phyloP scores from a whole-genome alignment of 495 filamentous ascomycete genomes.

The Terfezia claveryi region DNA sequence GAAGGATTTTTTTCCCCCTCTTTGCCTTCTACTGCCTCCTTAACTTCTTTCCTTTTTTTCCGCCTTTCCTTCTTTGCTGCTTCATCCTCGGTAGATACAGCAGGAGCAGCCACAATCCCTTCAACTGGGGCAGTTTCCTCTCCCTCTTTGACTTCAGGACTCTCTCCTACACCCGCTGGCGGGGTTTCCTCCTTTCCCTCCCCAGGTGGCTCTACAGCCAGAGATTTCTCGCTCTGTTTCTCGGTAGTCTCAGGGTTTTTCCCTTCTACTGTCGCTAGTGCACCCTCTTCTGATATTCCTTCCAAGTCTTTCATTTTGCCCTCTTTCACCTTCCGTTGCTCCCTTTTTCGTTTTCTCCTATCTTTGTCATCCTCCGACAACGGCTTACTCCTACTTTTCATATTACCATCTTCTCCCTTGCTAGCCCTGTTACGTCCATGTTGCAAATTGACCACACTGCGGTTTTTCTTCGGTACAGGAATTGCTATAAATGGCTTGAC shows the following conservation, averaged over 20 bases:
- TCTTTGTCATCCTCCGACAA: background rate
- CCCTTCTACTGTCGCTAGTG: background rate
- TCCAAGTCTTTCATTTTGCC: background rate
- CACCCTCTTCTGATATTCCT: background rate
- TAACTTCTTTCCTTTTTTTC: conserved; percentile 15
- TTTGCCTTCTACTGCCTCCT: conserved; percentile 6
- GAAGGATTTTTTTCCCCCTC: background rate
- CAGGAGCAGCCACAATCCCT: background rate
- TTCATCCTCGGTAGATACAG: background rate
- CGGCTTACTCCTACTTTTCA: background rate
- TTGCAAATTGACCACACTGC: background rate
- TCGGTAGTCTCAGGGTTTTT: background rate
- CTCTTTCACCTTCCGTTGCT: background rate
- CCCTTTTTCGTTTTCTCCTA: background rate
- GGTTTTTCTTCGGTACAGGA: background rate
- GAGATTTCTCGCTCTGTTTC: background rate
- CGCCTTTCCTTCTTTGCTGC: conserved; percentile 11
- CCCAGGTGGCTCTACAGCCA: background rate
- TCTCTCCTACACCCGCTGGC: background rate
- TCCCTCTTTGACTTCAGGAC: background rate
- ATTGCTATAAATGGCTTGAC: background rate
- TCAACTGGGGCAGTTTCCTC: background rate
- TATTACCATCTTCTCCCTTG: background rate
- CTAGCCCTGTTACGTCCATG: background rate
- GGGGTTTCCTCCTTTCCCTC: background rate